These are phyloP conservation scores for Mycena venus DNA, from an alignment of 768 basidiomycete genomes.

Conservation along the genomic window DNA sequence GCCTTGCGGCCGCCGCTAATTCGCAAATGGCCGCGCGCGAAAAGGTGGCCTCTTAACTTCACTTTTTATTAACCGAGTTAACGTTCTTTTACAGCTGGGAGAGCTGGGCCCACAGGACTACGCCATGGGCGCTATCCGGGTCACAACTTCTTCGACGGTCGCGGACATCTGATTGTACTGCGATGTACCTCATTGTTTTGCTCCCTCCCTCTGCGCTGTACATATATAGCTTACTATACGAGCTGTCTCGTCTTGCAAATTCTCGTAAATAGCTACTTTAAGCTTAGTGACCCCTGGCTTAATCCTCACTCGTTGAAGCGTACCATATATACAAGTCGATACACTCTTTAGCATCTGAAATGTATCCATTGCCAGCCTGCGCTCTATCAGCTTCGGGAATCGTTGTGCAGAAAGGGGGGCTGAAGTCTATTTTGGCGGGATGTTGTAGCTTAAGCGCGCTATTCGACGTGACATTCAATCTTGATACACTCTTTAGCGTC, in stretches of 20 bases:
- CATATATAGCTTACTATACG: too few relatives aligned
- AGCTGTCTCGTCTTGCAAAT: not conserved
- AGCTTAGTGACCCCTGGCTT: not conserved
- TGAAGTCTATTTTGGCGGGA: too few relatives aligned
- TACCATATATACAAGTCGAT: not conserved
- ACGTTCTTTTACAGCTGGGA: not conserved
- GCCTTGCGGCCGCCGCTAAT: not conserved
- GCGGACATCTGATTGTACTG: constrained; percentile 14
- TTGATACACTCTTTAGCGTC: too few relatives aligned
- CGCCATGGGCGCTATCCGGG: constrained; percentile 19
- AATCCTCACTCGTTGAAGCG: not conserved
- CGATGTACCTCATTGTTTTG: not conserved
- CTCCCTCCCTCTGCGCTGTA: not conserved
- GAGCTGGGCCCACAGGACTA: constrained; percentile 13
- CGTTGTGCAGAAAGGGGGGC: too few relatives aligned
- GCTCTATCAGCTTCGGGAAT: not conserved
- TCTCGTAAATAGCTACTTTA: not conserved
- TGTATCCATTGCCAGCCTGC: not conserved
- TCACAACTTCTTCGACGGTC: constrained; percentile 25
- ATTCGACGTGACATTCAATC: too few relatives aligned
- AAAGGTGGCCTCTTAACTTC: not conserved
- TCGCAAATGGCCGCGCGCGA: not conserved
- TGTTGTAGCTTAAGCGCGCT: too few relatives aligned
- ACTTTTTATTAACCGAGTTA: not conserved
- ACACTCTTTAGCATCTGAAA: not conserved